These are phyloP conservation scores for Colletotrichum gloeosporioides DNA, from an alignment of 2,329 filamentous ascomycete genomes.

Conservation along the genomic window DNA sequence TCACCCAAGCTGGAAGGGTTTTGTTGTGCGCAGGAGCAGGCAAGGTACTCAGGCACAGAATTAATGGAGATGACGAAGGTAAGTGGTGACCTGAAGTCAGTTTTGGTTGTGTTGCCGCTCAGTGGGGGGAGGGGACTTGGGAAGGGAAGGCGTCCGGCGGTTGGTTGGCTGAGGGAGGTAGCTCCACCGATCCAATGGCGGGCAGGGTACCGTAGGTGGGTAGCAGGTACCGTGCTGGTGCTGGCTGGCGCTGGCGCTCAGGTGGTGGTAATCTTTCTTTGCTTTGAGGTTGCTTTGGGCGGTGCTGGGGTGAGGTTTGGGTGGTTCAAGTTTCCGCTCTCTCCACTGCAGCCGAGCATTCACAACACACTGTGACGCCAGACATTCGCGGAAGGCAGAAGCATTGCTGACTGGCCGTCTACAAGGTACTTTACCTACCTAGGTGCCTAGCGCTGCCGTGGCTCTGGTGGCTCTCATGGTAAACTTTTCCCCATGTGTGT, in stretches of 20 bases:
- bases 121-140: constrained; percentile 2
- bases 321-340: background rate
- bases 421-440: background rate
- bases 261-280: background rate
- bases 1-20: background rate
- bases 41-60: constrained; percentile 9
- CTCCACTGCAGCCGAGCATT: background rate
- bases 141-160: background rate
- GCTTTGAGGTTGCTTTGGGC: background rate
- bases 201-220: background rate
- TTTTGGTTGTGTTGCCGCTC: constrained; percentile 19
- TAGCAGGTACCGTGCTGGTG: background rate
- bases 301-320: background rate
- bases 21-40: constrained; percentile 15
- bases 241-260: background rate
- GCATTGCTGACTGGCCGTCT: background rate
- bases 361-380: background rate
- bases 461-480: background rate
- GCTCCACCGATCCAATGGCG: background rate
- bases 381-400: background rate
- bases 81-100: constrained; percentile 23
- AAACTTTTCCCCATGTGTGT: background rate
- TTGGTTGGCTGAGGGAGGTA: constrained; percentile 20
- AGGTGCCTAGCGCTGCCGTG: background rate
- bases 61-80: constrained; percentile 24